phyloP scores from a whole-genome alignment of 2,329 filamentous ascomycete species.

The Botrytis squamosa region DNA sequence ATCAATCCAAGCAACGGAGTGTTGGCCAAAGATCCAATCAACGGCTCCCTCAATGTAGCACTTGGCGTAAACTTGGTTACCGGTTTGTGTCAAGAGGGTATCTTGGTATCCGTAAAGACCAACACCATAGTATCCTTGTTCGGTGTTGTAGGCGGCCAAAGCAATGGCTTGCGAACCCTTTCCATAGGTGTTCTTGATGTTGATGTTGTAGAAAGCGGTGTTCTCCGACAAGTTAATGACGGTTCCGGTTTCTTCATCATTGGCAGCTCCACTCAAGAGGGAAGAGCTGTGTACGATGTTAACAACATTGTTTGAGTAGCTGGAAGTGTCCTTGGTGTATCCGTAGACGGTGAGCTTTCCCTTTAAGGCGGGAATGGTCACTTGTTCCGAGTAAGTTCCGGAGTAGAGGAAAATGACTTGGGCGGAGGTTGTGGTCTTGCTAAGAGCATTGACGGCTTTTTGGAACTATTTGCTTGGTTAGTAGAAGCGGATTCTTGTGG shows the following conservation, averaged over 20 bases:
- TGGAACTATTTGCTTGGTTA: slow-evolving; percentile 42
- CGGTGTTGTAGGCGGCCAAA: slow-evolving; percentile 49
- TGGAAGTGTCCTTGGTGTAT: slow-evolving; percentile 47
- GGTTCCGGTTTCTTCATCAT: slow-evolving; percentile 44
- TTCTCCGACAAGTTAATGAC: slow-evolving; percentile 44
- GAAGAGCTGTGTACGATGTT: slow-evolving; percentile 45
- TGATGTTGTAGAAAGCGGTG: slow-evolving; percentile 59
- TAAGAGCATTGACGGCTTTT: slow-evolving; percentile 51
- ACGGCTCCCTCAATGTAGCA: slow-evolving; percentile 57
- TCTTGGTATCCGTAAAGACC: slow-evolving; percentile 57
- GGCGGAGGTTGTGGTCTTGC: slow-evolving; percentile 44
- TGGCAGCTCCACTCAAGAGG: slow-evolving; percentile 43
- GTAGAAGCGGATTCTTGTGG: neutral
- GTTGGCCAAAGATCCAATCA: slow-evolving; percentile 60
- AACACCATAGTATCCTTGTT: slow-evolving; percentile 58
- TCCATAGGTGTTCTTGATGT: slow-evolving; percentile 53
- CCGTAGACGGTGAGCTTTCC: slow-evolving; percentile 55
- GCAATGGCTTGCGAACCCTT: slow-evolving; percentile 53
- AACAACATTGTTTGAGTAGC: slow-evolving; percentile 52
- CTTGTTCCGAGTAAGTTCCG: slow-evolving; percentile 58
- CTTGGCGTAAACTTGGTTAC: slow-evolving; percentile 55
- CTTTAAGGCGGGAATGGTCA: slow-evolving; percentile 49
- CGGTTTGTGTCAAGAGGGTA: slow-evolving; percentile 50
- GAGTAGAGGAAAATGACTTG: slow-evolving; percentile 56
- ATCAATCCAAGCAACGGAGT: slow-evolving; percentile 45